Evolutionary conservation across 345 rosid species (phyloP).

Genomic region (Hypericum androsaemum): DNA sequence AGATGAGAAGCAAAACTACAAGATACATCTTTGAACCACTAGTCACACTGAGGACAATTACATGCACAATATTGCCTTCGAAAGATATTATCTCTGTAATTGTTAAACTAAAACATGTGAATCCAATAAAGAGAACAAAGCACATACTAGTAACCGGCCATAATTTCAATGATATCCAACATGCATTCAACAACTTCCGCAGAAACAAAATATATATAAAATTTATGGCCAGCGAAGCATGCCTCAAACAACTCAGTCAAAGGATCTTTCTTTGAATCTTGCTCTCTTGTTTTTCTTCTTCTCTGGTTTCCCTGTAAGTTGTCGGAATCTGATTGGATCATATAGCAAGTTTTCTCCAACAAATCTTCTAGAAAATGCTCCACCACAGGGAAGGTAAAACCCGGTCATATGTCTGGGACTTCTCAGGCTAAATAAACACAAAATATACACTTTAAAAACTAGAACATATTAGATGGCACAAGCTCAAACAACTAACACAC

Average conservation of each 20-base stretch:
- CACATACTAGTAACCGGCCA: no score
- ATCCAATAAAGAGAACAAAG: no score
- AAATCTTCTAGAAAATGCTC: slow-evolving; percentile 88
- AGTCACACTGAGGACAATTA: no score
- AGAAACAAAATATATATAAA: no score
- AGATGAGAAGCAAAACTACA: no score
- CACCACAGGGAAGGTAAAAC: slow-evolving; percentile 76
- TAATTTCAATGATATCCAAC: no score
- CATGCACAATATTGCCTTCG: no score
- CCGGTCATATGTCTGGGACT: slow-evolving; percentile 34
- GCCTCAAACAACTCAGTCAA: slow-evolving; percentile 67
- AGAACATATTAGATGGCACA: not conserved
- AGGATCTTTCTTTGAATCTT: slow-evolving; percentile 64
- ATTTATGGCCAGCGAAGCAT: slow-evolving; percentile 17
- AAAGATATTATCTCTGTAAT: no score
- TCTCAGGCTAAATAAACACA: slow-evolving; percentile 2
- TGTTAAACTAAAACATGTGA: no score
- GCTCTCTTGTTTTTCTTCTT: slow-evolving; percentile 59
- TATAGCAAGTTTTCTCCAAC: slow-evolving; percentile 59
- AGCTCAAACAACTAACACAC: slow-evolving; percentile 28
- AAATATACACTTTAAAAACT: not conserved
- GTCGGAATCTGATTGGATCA: slow-evolving; percentile 51
- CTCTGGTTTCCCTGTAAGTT: slow-evolving; percentile 60
- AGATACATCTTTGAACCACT: no score
- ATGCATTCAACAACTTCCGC: no score